phyloP scores from a whole-genome alignment of 805 yeast species.

The Tetrapisispora pingtungensis region DNA sequence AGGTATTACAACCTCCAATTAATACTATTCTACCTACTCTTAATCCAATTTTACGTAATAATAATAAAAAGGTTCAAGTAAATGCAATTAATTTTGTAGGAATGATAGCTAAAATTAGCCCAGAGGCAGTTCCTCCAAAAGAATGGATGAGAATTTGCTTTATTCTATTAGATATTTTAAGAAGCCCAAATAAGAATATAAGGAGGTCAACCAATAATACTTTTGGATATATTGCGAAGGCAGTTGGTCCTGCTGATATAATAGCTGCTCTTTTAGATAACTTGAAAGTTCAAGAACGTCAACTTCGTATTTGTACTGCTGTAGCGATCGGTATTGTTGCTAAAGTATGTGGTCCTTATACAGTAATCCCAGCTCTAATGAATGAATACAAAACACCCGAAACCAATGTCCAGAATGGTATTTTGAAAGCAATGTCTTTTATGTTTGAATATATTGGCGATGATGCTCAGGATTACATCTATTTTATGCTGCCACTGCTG shows the following conservation, averaged over 20 bases:
- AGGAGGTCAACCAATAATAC: constrained; percentile 81
- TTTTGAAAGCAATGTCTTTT: constrained; percentile 79
- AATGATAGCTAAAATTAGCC: constrained; percentile 64
- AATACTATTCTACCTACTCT: constrained; percentile 75
- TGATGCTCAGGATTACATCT: constrained; percentile 69
- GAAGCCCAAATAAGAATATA: constrained; percentile 65
- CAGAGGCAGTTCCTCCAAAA: constrained; percentile 75
- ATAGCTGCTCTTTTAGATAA: constrained; percentile 74
- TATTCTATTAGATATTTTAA: constrained; percentile 80
- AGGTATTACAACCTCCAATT: constrained; percentile 66
- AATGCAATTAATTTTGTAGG: constrained; percentile 73
- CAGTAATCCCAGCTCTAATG: constrained; percentile 89
- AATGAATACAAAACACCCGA: constrained; percentile 92
- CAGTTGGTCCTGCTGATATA: constrained; percentile 94
- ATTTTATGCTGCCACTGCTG: constrained; percentile 64
- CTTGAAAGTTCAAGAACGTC: constrained; percentile 88
- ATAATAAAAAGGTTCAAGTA: constrained; percentile 87
- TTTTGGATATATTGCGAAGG: constrained; percentile 82
- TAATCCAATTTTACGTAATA: constrained; percentile 82
- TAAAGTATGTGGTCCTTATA: constrained; percentile 83
- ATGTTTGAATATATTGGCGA: constrained; percentile 87
- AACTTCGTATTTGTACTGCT: constrained; percentile 90
- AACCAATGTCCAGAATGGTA: constrained; percentile 89
- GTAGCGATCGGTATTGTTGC: constrained; percentile 97
- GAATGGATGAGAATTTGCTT: constrained; percentile 98